Conservation (phyloP, 2,329 filamentous ascomycete genomes). For the Verticillium tricorpus region DNA sequence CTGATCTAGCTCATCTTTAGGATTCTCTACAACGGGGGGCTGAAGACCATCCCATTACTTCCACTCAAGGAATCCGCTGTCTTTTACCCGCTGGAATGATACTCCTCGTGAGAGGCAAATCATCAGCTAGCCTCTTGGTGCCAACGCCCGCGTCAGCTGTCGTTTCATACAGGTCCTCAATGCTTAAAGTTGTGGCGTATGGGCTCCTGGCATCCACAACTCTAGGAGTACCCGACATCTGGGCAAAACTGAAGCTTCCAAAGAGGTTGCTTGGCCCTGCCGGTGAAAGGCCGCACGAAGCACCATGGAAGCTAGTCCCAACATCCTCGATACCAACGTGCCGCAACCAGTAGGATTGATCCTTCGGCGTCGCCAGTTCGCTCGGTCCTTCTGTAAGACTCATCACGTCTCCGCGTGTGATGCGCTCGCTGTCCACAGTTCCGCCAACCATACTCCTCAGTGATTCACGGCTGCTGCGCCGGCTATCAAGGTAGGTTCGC, state of each 20-base stretch:
- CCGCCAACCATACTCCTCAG: conserved; percentile 37
- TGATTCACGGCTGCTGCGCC: conserved; percentile 36
- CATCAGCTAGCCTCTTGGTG: conserved; percentile 2
- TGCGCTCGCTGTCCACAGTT: conserved; percentile 28
- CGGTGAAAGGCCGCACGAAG: conserved; percentile 18
- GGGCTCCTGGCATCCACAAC: conserved; percentile 31
- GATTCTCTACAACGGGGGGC: not conserved
- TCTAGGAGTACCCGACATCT: conserved; percentile 23
- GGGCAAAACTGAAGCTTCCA: conserved; percentile 12
- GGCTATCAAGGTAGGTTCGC: conserved; percentile 33
- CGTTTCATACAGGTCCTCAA: conserved; percentile 28
- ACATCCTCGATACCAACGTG: conserved; percentile 29
- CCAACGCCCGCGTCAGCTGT: not conserved
- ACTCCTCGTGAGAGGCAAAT: conserved; percentile 11
- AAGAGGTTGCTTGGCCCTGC: conserved; percentile 17
- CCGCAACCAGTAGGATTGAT: conserved; percentile 24
- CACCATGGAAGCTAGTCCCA: conserved; percentile 24
- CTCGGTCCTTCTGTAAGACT: conserved; percentile 33
- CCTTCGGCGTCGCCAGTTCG: conserved; percentile 36
- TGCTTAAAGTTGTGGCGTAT: conserved; percentile 29
- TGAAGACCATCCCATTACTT: not conserved
- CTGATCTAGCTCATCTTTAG: conserved; percentile 7
- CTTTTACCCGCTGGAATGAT: conserved; percentile 19
- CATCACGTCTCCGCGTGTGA: conserved; percentile 15
- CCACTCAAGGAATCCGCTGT: conserved; percentile 15